Evolutionary conservation across 164 flowering plant species (phyloP).

Genomic region (Berberis vulgaris): DNA sequence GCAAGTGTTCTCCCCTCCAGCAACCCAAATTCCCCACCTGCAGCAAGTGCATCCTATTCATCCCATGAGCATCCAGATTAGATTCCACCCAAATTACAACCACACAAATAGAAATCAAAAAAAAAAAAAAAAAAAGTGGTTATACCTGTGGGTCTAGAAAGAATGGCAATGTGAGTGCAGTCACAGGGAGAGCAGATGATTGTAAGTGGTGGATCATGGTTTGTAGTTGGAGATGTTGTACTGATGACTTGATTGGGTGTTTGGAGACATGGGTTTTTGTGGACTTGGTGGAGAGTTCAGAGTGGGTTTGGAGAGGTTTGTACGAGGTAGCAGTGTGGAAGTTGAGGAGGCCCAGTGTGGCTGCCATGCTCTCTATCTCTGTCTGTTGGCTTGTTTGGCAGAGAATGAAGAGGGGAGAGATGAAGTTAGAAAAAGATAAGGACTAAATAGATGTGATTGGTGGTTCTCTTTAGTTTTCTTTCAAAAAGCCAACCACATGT

Average conservation of each 20-base stretch:
- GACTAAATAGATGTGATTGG: not conserved
- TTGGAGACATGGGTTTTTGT: constrained; percentile 6
- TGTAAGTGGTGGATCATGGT: constrained; percentile 19
- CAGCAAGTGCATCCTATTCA: constrained; percentile 75
- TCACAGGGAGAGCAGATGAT: constrained; percentile 29
- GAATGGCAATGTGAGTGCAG: constrained; percentile 52
- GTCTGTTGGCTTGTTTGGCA: no score
- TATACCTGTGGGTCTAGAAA: constrained; percentile 42
- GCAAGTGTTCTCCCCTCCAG: constrained; percentile 78
- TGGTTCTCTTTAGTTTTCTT: no score
- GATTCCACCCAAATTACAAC: no score
- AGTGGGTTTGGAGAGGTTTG: constrained; percentile 12
- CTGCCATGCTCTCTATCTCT: constrained; percentile 21
- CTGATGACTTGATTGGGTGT: constrained; percentile 8
- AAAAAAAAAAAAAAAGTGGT: not conserved
- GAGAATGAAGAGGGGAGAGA: not conserved
- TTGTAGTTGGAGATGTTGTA: constrained; percentile 10
- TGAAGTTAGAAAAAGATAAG: not conserved
- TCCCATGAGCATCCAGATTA: no score
- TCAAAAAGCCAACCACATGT: no score
- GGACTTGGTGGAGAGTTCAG: constrained; percentile 17
- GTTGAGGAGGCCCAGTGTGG: constrained; percentile 34
- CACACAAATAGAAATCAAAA: not conserved
- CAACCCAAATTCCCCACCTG: constrained; percentile 67
- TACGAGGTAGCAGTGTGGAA: constrained; percentile 3